These are phyloP conservation scores for Dothidotthia symphoricarpi DNA, from an alignment of 2,329 filamentous ascomycete genomes.

Conservation along the genomic window DNA sequence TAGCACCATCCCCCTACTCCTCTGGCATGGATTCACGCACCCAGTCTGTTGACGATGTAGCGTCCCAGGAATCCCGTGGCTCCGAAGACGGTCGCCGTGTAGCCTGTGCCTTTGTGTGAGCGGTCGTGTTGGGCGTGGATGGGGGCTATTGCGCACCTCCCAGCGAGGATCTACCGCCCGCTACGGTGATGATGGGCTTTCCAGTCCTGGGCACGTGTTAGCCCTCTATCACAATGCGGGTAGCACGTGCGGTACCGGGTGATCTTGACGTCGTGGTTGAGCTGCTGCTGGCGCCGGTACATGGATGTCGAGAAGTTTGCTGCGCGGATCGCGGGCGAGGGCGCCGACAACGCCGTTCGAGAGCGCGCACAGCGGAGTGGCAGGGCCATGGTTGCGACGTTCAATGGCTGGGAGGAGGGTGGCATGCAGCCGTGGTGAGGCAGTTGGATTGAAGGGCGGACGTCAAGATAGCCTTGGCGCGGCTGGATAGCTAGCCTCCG, in stretches of 20 bases:
- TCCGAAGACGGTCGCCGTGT: constrained; percentile 96
- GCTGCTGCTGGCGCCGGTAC: constrained; percentile 22
- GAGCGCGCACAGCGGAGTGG: constrained; percentile 43
- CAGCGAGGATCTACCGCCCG: constrained; percentile 85
- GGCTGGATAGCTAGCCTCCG: constrained; percentile 22
- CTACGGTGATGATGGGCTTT: constrained; percentile 85
- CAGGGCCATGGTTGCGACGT: constrained; percentile 41
- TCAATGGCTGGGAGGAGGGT: constrained; percentile 39
- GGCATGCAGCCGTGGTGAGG: constrained; percentile 28
- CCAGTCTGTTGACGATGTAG: constrained; percentile 95
- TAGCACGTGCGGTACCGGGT: constrained; percentile 50
- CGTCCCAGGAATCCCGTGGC: constrained; percentile 93
- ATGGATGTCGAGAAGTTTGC: constrained; percentile 30
- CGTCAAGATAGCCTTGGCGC: constrained; percentile 26
- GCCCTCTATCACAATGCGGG: constrained; percentile 2
- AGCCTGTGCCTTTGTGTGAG: constrained; percentile 58
- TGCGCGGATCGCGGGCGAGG: constrained; percentile 29
- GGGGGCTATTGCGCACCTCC: constrained; percentile 62
- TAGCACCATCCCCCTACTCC: constrained; percentile 12
- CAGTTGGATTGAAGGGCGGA: constrained; percentile 18
- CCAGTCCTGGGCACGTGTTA: constrained; percentile 62
- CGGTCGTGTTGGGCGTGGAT: constrained; percentile 10
- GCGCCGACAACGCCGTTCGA: constrained; percentile 38
- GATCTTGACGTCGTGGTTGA: constrained; percentile 80
- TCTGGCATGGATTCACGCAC: constrained; percentile 48